Conservation (phyloP, 1,284 basidiomycete genomes). For the Ustilago esculenta region DNA sequence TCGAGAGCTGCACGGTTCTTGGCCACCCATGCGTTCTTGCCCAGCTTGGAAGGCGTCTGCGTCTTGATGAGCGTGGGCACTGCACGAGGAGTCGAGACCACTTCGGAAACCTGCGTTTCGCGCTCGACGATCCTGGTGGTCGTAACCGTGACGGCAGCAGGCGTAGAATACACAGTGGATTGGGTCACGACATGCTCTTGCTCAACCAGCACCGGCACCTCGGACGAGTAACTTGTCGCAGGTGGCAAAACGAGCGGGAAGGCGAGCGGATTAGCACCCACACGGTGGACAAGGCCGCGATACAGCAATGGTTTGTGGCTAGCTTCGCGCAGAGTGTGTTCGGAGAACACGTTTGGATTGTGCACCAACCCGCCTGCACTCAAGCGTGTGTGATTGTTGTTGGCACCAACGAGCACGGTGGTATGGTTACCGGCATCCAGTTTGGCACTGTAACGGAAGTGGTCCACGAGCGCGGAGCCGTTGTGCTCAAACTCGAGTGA, state of each 20-base stretch:
- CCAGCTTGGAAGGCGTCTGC: conserved; percentile 21
- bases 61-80: conserved; percentile 33
- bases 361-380: conserved; percentile 35
- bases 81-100: conserved; percentile 35
- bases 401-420: conserved; percentile 50
- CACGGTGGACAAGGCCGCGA: conserved; percentile 77
- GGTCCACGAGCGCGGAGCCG: conserved; percentile 69
- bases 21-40: conserved; percentile 44
- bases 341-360: conserved; percentile 62
- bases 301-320: conserved; percentile 74
- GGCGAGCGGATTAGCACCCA: conserved; percentile 82
- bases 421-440: conserved; percentile 56
- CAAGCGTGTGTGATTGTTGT: conserved; percentile 3
- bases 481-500: conserved; percentile 70
- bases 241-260: conserved; percentile 84
- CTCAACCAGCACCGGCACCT: conserved; percentile 73
- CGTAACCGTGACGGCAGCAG: conserved; percentile 33
- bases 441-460: conserved; percentile 63
- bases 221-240: conserved; percentile 70
- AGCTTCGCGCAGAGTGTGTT: conserved; percentile 69
- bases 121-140: conserved; percentile 40
- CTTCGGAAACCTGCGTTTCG: conserved; percentile 14
- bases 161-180: conserved; percentile 33
- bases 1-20: conserved; percentile 34
- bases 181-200: conserved; percentile 15